phyloP scores from a whole-genome alignment of 169 alveolate species.

The Cryptosporidium ubiquitum region DNA sequence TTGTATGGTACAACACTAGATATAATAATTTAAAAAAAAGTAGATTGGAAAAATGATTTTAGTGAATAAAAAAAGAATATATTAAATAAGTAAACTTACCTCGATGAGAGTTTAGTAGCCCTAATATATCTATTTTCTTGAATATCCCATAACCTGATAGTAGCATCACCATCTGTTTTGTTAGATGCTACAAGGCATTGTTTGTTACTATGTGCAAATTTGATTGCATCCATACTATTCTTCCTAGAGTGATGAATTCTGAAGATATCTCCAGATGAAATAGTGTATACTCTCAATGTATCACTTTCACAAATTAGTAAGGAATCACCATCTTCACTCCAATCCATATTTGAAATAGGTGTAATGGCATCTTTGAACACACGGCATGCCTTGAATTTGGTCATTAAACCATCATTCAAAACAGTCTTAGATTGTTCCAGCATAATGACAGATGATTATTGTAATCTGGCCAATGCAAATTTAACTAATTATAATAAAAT shows the following conservation, averaged over 20 bases:
- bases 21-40: not conserved
- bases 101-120: conserved; percentile 50
- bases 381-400: conserved; percentile 53
- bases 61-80: not conserved
- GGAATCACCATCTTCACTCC: conserved; percentile 75
- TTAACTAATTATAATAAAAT: not conserved
- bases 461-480: not conserved
- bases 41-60: not conserved
- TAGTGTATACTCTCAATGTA: conserved; percentile 61
- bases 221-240: conserved; percentile 62
- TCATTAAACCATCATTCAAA: conserved; percentile 36
- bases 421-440: not conserved
- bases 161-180: conserved; percentile 46
- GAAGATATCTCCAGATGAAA: conserved; percentile 61
- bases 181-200: conserved; percentile 67
- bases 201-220: conserved; percentile 65
- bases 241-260: conserved; percentile 62
- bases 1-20: conserved; percentile 10
- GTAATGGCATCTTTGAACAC: conserved; percentile 65
- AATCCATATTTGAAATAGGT: conserved; percentile 62
- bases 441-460: not conserved
- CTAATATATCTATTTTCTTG: conserved; percentile 59
- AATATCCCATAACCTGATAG: conserved; percentile 54
- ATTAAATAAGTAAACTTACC: conserved; percentile 13
- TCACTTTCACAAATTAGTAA: conserved; percentile 63